A percentile compares a stretch with the other conserved stretches of the same genome.
Evolutionary conservation across 2,329 filamentous ascomycete species (phyloP).

Genomic region (Trematosphaeria pertusa): DNA sequence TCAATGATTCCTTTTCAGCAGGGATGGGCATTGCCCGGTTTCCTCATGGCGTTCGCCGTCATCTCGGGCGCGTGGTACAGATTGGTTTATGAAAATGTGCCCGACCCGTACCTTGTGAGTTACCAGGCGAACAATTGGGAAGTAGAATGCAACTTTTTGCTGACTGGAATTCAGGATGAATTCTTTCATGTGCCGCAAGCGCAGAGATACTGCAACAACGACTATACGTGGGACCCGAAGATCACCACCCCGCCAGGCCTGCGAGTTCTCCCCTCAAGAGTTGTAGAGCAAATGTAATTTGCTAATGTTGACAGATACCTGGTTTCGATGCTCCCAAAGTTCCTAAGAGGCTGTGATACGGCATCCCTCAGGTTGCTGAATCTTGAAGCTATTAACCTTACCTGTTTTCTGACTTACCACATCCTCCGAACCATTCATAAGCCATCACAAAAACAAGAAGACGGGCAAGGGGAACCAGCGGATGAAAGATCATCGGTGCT

Average conservation of each 20-base stretch:
- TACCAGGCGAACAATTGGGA: not conserved
- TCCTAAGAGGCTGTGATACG: conserved; percentile 51
- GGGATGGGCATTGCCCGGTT: conserved; percentile 31
- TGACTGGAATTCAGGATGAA: conserved; percentile 76
- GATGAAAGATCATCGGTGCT: conserved; percentile 44
- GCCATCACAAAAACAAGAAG: not conserved
- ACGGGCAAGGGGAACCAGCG: no score
- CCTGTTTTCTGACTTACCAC: conserved; percentile 39
- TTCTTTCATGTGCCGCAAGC: conserved; percentile 91
- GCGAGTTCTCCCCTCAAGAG: conserved; percentile 50
- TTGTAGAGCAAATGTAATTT: conserved; percentile 54
- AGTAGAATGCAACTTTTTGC: not conserved
- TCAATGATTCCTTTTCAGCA: conserved; percentile 29
- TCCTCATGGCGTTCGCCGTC: conserved; percentile 29
- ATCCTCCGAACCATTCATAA: conserved; percentile 27
- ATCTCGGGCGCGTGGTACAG: conserved; percentile 34
- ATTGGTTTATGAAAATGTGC: conserved; percentile 57
- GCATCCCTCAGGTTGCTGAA: conserved; percentile 49
- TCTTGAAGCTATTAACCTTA: conserved; percentile 43
- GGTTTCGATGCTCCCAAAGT: conserved; percentile 47
- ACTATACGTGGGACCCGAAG: conserved; percentile 87
- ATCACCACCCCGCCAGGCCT: conserved; percentile 95
- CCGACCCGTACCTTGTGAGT: conserved; percentile 65
- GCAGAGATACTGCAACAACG: conserved; percentile 80
- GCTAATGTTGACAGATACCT: conserved; percentile 46